Conservation (phyloP, 495 filamentous ascomycete genomes). For the Penicillium egyptiacum region DNA sequence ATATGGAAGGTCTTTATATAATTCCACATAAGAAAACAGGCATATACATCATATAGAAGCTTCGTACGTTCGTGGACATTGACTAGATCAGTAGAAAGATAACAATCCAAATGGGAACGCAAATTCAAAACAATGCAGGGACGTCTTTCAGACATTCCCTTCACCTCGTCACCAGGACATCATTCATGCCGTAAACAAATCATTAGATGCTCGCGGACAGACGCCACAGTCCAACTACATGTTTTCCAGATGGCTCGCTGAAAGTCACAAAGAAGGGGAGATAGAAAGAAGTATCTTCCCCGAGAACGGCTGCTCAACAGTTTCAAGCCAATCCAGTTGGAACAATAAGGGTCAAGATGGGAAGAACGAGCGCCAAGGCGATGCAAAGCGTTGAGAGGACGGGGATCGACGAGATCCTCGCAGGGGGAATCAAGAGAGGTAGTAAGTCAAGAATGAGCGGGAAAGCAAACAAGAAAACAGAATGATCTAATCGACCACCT, state of each 20-base stretch:
- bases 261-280: conserved; percentile 16
- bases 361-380: conserved; percentile 19
- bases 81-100: conserved; percentile 24
- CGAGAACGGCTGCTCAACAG: conserved; percentile 25
- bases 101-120: conserved; percentile 12
- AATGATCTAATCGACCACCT: conserved; percentile 42
- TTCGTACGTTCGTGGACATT: conserved; percentile 39
- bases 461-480: conserved; percentile 12
- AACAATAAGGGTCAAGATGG: conserved; percentile 11
- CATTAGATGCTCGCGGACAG: conserved; percentile 18
- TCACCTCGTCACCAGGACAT: conserved; percentile 13
- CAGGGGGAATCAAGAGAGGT: conserved; percentile 7
- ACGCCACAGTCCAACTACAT: conserved; percentile 12
- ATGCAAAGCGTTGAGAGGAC: conserved; percentile 18
- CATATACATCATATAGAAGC: conserved; percentile 42
- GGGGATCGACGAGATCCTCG: conserved; percentile 2
- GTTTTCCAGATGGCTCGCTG: conserved; percentile 6
- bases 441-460: conserved; percentile 7
- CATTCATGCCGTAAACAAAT: conserved; percentile 24
- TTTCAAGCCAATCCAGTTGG: conserved; percentile 38
- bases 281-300: conserved; percentile 21
- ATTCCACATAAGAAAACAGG: conserved; percentile 23
- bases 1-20: not conserved
- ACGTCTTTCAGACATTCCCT: not conserved
- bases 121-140: conserved; percentile 6